Percentiles rank a stretch among this genome's conserved stretches.
Evolutionary conservation across 345 rosid genomes (phyloP).

Genomic region (Eucalyptus pauciflora): DNA sequence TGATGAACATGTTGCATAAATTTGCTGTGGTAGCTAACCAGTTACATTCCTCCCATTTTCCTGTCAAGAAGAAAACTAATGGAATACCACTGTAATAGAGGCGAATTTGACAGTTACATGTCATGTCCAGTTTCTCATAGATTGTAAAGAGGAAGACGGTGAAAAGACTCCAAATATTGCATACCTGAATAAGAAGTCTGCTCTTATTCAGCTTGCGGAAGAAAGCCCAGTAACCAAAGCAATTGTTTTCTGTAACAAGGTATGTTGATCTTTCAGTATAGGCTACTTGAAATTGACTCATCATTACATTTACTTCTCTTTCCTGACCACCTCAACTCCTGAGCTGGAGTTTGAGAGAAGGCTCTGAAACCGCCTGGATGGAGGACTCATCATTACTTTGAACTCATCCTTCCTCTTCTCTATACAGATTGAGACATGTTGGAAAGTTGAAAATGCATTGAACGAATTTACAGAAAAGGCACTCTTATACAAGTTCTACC

Average conservation of each 20-base stretch:
- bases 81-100: too few relatives aligned
- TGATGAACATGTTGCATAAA: too few relatives aligned
- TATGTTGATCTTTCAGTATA: background rate
- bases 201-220: too few relatives aligned
- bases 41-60: too few relatives aligned
- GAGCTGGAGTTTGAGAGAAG: background rate
- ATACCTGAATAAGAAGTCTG: too few relatives aligned
- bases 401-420: background rate
- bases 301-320: background rate
- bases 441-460: constrained; percentile 84
- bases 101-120: too few relatives aligned
- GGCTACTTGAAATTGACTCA: background rate
- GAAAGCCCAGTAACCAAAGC: background rate
- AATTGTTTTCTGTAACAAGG: constrained; percentile 83
- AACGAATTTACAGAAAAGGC: constrained; percentile 61
- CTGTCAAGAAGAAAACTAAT: too few relatives aligned
- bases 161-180: too few relatives aligned
- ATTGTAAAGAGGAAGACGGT: too few relatives aligned
- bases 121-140: too few relatives aligned
- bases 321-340: background rate
- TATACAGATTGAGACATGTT: constrained; percentile 82
- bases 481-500: constrained; percentile 40
- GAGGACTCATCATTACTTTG: background rate
- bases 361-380: background rate
- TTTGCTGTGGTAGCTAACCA: too few relatives aligned